phyloP scores from a whole-genome alignment of 2,329 filamentous ascomycete genomes.

The Botrytis porri region DNA sequence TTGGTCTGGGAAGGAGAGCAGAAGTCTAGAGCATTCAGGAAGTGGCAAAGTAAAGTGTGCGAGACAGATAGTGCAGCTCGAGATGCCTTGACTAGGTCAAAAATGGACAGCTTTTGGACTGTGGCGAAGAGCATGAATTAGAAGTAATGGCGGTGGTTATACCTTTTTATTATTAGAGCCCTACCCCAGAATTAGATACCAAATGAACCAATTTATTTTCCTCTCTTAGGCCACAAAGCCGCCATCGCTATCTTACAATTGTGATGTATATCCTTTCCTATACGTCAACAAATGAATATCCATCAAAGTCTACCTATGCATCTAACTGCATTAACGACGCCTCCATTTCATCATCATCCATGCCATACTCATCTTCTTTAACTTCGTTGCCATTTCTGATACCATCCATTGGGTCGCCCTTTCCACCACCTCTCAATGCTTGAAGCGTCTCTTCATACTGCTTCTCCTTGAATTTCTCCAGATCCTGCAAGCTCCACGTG shows the following conservation, averaged over 20 bases:
- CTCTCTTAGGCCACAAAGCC: neutral
- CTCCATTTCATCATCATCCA: constrained; percentile 44
- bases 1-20: constrained; percentile 90
- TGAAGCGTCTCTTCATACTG: constrained; percentile 65
- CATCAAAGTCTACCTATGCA: constrained; percentile 19
- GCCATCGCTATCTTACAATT: constrained; percentile 10
- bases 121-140: constrained; percentile 65
- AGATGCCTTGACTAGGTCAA: constrained; percentile 72
- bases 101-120: constrained; percentile 96
- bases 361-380: constrained; percentile 35
- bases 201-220: constrained; percentile 6
- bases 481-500: constrained; percentile 80
- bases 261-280: neutral
- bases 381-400: constrained; percentile 27
- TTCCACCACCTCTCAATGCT: constrained; percentile 51
- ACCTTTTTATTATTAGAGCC: neutral
- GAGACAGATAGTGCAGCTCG: constrained; percentile 89
- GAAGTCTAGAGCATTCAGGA: constrained; percentile 75
- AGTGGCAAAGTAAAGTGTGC: constrained; percentile 87
- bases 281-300: neutral
- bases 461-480: constrained; percentile 75
- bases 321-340: constrained; percentile 49
- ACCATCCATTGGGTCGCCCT: constrained; percentile 21
- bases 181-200: constrained; percentile 9
- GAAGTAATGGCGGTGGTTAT: neutral